Percentiles rank a stretch among this genome's conserved stretches.
phyloP scores from a whole-genome alignment of 2,329 filamentous ascomycete species.

The Curvularia spicifera region DNA sequence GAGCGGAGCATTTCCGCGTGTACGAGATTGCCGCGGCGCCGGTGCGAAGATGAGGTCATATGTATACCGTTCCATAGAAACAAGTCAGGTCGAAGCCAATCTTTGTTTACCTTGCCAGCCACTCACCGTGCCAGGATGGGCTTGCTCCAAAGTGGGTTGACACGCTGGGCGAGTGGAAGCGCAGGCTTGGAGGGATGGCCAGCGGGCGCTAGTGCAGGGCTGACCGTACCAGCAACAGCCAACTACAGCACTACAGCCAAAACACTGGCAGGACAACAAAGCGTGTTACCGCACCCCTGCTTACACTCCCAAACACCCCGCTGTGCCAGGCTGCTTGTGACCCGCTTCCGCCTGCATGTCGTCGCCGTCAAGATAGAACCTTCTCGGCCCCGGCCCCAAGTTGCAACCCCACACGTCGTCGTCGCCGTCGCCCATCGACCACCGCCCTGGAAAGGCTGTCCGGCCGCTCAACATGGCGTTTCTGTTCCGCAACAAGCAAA shows the following conservation, averaged over 20 bases:
- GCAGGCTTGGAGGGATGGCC: not conserved
- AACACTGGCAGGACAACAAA: conserved; percentile 35
- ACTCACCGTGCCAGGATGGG: not conserved
- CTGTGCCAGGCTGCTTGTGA: conserved; percentile 16
- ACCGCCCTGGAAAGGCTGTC: conserved; percentile 20
- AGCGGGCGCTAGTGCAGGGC: conserved; percentile 24
- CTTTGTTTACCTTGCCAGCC: not conserved
- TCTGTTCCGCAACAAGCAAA: conserved; percentile 69
- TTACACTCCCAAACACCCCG: conserved; percentile 13
- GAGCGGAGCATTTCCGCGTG: conserved; percentile 10
- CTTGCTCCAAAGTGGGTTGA: not conserved
- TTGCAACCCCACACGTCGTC: conserved; percentile 31
- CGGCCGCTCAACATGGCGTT: conserved; percentile 66
- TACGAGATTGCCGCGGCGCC: not conserved
- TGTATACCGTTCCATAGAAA: not conserved
- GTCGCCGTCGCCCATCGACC: conserved; percentile 26
- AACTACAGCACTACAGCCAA: conserved; percentile 27
- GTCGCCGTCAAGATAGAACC: conserved; percentile 42
- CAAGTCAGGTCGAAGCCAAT: not conserved
- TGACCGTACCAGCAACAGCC: conserved; percentile 25
- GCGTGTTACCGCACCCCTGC: conserved; percentile 18
- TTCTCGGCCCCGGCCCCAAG: conserved; percentile 36
- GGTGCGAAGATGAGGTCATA: not conserved
- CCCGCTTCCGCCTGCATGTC: conserved; percentile 37
- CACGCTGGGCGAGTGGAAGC: conserved; percentile 17